Base-by-base conservation (phyloP, 139 green algal species). In the Tetraselmis striata region DNA sequence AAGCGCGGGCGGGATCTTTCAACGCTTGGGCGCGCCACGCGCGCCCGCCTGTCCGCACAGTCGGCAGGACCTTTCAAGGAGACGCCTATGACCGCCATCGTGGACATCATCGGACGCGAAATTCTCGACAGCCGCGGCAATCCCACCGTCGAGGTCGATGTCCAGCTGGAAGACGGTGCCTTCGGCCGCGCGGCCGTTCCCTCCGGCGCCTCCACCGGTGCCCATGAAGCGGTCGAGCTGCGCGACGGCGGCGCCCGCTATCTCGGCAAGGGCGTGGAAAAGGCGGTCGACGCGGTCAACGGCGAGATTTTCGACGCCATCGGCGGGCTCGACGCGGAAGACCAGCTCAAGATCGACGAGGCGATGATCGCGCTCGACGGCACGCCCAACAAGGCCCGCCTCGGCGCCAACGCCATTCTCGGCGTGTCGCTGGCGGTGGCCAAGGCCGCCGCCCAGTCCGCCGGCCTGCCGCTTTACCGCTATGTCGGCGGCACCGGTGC, bases 341-440 rank as follows among this genome's bases (percentile, higher is more conserved):
- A 99, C 67, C 96, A 99, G 93, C 91, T 89, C 59, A 92, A 88
- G 23, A 84, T 99, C 32, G 97, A 99, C 85, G 82, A 93, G 30
- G 90, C 94, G 85, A 98, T 99, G 97, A 92, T 93, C 75, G 93
- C 96, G 59, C 90, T 99, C 29, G 97, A 99, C 84, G 97, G 96
- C 84, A 98, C 95, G 27, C 84, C 92, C 76, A 98, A 99, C 94
- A 99, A 99, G 93, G 92, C 87, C 83, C 98, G 95, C 86, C 90
- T 99, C 80, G 97, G 97, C 2, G 97, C 97, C 82, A 99, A 99
- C 85, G 97, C 97, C 75, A 99, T 99, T 86, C 90, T 99, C 79
- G 97, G 95, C 0, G 96, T 99, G 2, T 99, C 97, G 31, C 92
- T 99, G 86, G 97, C 97, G 22, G 90, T 97, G 0, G 91, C 84